Conservation (phyloP, 441 rosid species). For the Sinapis alba region DNA sequence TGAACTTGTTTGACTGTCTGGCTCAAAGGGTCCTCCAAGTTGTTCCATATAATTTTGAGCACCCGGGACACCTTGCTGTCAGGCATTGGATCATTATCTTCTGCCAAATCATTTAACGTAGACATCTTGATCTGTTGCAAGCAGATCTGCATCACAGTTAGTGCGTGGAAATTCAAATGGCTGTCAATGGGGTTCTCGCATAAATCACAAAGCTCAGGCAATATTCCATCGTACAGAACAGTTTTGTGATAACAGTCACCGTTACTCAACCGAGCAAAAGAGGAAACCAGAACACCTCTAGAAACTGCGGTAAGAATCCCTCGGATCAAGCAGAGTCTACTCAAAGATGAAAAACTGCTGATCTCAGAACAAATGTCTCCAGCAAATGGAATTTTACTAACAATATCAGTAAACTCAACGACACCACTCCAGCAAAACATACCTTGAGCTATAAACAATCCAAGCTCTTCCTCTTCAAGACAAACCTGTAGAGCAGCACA, state of each 20-base stretch:
- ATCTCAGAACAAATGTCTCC: conserved; percentile 74
- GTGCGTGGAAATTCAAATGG: conserved; percentile 92
- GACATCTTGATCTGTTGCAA: conserved; percentile 96
- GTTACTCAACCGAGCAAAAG: conserved; percentile 46
- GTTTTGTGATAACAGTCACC: conserved; percentile 53
- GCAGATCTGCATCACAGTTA: conserved; percentile 96
- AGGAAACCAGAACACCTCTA: conserved; percentile 66
- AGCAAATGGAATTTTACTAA: conserved; percentile 63
- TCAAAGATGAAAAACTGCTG: conserved; percentile 60
- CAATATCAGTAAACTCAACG: conserved; percentile 42
- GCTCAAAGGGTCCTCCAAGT: conserved; percentile 96
- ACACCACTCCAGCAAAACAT: conserved; percentile 48
- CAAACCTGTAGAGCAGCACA: conserved; percentile 88
- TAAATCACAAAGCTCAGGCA: conserved; percentile 84
- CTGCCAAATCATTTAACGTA: conserved; percentile 45
- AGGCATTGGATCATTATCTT: conserved; percentile 59
- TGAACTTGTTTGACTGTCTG: conserved; percentile 98
- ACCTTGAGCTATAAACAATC: conserved; percentile 71
- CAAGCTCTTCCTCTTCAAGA: conserved; percentile 69
- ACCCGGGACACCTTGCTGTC: conserved; percentile 70
- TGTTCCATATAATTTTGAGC: conserved; percentile 90
- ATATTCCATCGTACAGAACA: conserved; percentile 78
- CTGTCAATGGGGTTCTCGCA: conserved; percentile 92
- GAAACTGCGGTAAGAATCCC: conserved; percentile 96
- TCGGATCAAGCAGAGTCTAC: conserved; percentile 92